Conservation (phyloP, 169 alveolate genomes). For the Eimeria sp. region DNA sequence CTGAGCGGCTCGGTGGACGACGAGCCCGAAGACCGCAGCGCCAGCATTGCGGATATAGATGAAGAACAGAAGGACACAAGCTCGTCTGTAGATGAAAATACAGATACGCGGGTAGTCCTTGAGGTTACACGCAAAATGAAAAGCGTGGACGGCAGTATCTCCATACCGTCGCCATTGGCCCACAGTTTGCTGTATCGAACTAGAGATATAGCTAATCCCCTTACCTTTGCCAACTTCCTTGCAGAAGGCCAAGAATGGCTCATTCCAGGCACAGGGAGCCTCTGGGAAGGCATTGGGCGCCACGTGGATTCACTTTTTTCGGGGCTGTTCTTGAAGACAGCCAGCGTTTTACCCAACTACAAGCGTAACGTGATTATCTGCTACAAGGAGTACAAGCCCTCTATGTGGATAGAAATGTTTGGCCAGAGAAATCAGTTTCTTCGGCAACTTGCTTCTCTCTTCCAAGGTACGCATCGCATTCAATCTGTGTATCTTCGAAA, state of each 20-base stretch:
- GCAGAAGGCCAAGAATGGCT: constrained; percentile 79
- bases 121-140: not conserved
- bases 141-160: not conserved
- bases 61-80: not conserved
- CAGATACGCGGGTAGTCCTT: constrained; percentile 17
- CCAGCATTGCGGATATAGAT: not conserved
- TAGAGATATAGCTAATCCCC: constrained; percentile 66
- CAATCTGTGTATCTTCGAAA: constrained; percentile 84
- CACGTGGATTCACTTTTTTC: constrained; percentile 73
- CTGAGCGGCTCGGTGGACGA: not conserved
- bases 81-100: not conserved
- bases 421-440: constrained; percentile 80
- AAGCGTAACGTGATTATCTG: constrained; percentile 82
- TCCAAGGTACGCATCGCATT: constrained; percentile 77
- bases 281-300: constrained; percentile 78
- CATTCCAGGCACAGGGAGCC: constrained; percentile 75
- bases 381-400: constrained; percentile 81
- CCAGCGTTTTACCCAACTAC: constrained; percentile 76
- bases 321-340: constrained; percentile 77
- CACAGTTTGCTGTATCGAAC: constrained; percentile 67
- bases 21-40: not conserved
- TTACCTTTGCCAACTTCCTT: constrained; percentile 67
- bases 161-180: constrained; percentile 76
- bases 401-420: constrained; percentile 82
- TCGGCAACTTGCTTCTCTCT: constrained; percentile 75